Evolutionary conservation across 176 grass and related monocot species (phyloP).

Genomic region (Stipa capillata): DNA sequence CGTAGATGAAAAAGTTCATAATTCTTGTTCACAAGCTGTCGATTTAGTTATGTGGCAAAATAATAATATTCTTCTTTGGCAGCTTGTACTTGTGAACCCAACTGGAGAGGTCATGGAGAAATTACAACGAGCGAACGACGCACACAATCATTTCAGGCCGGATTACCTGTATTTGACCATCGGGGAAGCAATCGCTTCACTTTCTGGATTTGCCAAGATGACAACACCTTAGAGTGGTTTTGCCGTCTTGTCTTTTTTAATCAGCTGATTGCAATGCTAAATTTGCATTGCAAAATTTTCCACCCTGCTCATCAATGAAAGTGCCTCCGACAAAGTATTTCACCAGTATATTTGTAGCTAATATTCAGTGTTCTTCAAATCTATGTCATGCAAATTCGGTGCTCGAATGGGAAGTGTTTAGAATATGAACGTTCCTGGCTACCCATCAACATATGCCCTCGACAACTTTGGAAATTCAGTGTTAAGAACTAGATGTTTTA

Average conservation of each 20-base stretch:
- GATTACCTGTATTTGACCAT: constrained; percentile 76
- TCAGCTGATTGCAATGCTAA: background rate
- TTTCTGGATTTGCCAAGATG: constrained; percentile 56
- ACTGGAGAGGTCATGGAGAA: constrained; percentile 96
- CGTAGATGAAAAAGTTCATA: background rate
- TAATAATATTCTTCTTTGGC: background rate
- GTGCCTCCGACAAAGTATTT: background rate
- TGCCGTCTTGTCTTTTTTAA: background rate
- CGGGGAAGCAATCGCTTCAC: constrained; percentile 63
- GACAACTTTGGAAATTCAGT: background rate
- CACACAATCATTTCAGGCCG: constrained; percentile 41
- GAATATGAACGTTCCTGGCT: background rate
- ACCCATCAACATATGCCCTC: background rate
- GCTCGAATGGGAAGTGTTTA: background rate
- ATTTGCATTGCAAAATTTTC: background rate
- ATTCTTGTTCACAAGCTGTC: background rate
- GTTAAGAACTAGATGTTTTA: background rate
- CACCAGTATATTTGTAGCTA: constrained; percentile 8
- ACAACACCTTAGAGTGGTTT: constrained; percentile 36
- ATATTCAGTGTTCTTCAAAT: constrained; percentile 1
- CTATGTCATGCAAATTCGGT: background rate
- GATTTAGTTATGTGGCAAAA: background rate
- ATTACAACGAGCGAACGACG: constrained; percentile 66
- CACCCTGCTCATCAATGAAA: background rate
- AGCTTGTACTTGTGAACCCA: constrained; percentile 89